Conservation (phyloP, 176 grass and related monocot genomes). For the Avena sativa region DNA sequence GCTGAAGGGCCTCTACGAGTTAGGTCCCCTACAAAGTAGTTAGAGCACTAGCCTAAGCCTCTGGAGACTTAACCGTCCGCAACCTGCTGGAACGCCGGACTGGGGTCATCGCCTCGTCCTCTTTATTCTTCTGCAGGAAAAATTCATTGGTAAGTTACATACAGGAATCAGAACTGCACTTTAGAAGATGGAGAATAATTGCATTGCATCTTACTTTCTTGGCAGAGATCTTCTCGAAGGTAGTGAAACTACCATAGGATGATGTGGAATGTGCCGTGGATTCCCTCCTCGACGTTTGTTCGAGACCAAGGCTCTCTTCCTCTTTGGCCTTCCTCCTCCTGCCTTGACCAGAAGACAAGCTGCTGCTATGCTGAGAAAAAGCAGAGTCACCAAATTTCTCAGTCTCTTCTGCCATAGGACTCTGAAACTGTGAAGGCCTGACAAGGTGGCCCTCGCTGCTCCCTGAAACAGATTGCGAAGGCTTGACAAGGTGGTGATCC, state of each 20-base stretch:
- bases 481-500: slow-evolving; percentile 21
- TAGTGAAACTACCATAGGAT: slow-evolving; percentile 85
- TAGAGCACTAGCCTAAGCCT: slow-evolving; percentile 28
- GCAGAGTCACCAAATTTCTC: slow-evolving; percentile 49
- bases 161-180: not conserved
- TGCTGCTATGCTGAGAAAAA: slow-evolving; percentile 67
- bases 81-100: slow-evolving; percentile 84
- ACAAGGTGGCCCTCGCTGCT: slow-evolving; percentile 66
- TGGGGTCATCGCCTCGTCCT: slow-evolving; percentile 83
- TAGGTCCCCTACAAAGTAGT: slow-evolving; percentile 37
- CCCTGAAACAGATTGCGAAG: slow-evolving; percentile 51
- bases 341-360: slow-evolving; percentile 48
- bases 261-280: slow-evolving; percentile 55
- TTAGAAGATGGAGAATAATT: not conserved
- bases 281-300: slow-evolving; percentile 58
- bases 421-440: slow-evolving; percentile 35
- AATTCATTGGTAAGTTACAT: not conserved
- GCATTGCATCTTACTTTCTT: slow-evolving; percentile 63
- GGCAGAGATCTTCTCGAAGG: slow-evolving; percentile 72
- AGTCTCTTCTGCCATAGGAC: slow-evolving; percentile 41
- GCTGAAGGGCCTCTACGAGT: slow-evolving; percentile 39
- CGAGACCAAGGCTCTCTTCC: slow-evolving; percentile 39
- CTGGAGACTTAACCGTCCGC: slow-evolving; percentile 60
- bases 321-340: slow-evolving; percentile 40
- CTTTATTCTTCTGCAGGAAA: slow-evolving; percentile 54